Evolutionary conservation across 352 stramenopile genomes (phyloP).

Genomic region (Phytophthora constricta): DNA sequence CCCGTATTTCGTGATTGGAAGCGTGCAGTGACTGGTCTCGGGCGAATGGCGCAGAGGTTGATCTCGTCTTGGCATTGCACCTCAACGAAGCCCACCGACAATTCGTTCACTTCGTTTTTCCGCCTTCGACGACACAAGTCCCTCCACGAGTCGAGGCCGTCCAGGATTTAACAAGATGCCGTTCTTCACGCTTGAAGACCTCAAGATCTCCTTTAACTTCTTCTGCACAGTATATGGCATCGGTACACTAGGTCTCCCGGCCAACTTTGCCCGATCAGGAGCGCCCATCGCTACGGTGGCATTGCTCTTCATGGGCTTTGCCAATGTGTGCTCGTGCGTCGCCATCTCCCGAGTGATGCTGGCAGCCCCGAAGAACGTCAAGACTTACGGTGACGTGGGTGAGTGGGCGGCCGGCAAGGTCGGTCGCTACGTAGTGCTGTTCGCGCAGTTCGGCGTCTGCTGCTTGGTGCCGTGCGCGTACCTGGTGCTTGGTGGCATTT

Average conservation of each 20-base stretch:
- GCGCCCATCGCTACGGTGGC: constrained; percentile 45
- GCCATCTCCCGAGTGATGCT: constrained; percentile 54
- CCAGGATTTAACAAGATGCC: constrained; percentile 34
- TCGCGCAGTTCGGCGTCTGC: constrained; percentile 51
- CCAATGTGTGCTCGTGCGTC: constrained; percentile 55
- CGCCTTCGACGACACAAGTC: constrained; percentile 24
- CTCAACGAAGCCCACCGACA: not conserved
- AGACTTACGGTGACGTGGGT: constrained; percentile 58
- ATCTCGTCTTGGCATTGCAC: not conserved
- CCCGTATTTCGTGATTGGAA: constrained; percentile 32
- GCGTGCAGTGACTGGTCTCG: constrained; percentile 4
- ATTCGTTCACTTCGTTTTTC: constrained; percentile 22
- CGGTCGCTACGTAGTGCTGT: constrained; percentile 49
- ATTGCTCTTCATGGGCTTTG: constrained; percentile 51
- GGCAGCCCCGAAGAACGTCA: constrained; percentile 47
- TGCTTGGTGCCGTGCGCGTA: constrained; percentile 53
- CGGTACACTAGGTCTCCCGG: constrained; percentile 54
- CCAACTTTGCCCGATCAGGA: constrained; percentile 51
- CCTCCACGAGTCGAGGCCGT: constrained; percentile 1
- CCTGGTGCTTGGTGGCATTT: constrained; percentile 54
- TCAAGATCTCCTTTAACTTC: constrained; percentile 57
- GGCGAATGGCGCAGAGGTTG: constrained; percentile 1
- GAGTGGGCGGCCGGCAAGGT: constrained; percentile 48
- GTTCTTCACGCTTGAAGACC: constrained; percentile 51
- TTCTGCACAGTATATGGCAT: constrained; percentile 59